phyloP scores from a whole-genome alignment of 2,329 filamentous ascomycete genomes.

The Colletotrichum phormii region DNA sequence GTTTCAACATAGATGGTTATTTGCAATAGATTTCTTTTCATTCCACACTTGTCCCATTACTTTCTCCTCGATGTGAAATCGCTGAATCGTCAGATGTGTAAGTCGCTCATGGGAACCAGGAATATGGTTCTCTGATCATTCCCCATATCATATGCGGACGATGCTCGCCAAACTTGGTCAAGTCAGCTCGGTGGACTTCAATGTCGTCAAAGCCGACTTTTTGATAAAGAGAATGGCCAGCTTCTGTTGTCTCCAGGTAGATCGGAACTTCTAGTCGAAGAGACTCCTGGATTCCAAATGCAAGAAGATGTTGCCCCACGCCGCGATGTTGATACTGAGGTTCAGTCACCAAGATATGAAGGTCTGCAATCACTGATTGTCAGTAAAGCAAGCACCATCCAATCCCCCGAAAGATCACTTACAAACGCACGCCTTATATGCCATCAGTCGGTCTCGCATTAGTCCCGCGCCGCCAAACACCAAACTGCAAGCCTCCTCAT shows the following conservation, averaged over 20 bases:
- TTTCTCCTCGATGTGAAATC: background rate
- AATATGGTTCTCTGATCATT: constrained; percentile 17
- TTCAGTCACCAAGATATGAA: constrained; percentile 51
- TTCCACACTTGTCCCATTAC: background rate
- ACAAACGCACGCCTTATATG: constrained; percentile 49
- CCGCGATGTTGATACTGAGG: constrained; percentile 50
- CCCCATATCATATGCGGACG: constrained; percentile 8
- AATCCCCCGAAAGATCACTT: constrained; percentile 32
- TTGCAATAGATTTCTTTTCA: background rate
- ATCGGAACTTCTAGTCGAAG: constrained; percentile 48
- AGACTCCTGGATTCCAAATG: constrained; percentile 49
- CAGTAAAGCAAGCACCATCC: background rate
- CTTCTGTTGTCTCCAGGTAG: constrained; percentile 49
- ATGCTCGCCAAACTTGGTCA: constrained; percentile 6
- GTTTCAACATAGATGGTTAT: background rate
- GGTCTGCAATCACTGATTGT: constrained; percentile 39
- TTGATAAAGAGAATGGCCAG: constrained; percentile 47
- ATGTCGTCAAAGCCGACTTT: constrained; percentile 48
- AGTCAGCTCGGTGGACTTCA: constrained; percentile 23
- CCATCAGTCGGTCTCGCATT: constrained; percentile 44
- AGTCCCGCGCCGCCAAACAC: constrained; percentile 45
- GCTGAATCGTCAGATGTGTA: background rate
- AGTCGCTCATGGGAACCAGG: background rate
- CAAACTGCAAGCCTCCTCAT: constrained; percentile 47
- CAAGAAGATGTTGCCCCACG: constrained; percentile 47